A percentile compares a stretch with the other conserved stretches of the same genome.
Conservation (phyloP, 2,329 filamentous ascomycete genomes). For the Proliferodiscus dingleyae region DNA sequence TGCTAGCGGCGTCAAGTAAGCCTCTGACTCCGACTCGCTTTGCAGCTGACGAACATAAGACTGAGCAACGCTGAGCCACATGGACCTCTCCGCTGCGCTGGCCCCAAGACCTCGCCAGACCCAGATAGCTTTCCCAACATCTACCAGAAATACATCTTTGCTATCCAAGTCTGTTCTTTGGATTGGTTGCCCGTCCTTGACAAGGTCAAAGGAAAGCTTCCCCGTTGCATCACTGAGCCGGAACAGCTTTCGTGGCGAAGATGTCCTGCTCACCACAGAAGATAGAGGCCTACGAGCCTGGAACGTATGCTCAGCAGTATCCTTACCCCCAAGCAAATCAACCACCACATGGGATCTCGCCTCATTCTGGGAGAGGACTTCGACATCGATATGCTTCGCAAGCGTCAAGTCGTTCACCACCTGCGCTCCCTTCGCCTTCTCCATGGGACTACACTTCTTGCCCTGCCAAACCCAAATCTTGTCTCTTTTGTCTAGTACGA, state of each 20-base stretch:
- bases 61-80: conserved; percentile 58
- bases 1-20: conserved; percentile 42
- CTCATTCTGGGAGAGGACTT: conserved; percentile 59
- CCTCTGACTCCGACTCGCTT: conserved; percentile 4
- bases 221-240: conserved; percentile 59
- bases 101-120: conserved; percentile 60
- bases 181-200: conserved; percentile 50
- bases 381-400: conserved; percentile 59
- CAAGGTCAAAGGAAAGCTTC: conserved; percentile 49
- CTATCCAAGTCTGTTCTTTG: conserved; percentile 47
- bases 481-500: conserved; percentile 55
- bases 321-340: conserved; percentile 49
- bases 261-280: conserved; percentile 21
- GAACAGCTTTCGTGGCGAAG: conserved; percentile 43
- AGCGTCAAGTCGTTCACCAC: conserved; percentile 61
- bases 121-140: conserved; percentile 56
- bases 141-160: conserved; percentile 58
- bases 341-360: conserved; percentile 49
- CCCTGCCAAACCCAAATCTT: conserved; percentile 71
- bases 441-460: conserved; percentile 59
- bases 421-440: conserved; percentile 63
- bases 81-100: conserved; percentile 52
- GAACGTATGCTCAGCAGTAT: conserved; percentile 39
- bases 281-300: conserved; percentile 38
- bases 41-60: conserved; percentile 42